These are phyloP conservation scores for Brachypodium distachyon DNA, from an alignment of 202 grass and related monocot species.

Conservation along the genomic window DNA sequence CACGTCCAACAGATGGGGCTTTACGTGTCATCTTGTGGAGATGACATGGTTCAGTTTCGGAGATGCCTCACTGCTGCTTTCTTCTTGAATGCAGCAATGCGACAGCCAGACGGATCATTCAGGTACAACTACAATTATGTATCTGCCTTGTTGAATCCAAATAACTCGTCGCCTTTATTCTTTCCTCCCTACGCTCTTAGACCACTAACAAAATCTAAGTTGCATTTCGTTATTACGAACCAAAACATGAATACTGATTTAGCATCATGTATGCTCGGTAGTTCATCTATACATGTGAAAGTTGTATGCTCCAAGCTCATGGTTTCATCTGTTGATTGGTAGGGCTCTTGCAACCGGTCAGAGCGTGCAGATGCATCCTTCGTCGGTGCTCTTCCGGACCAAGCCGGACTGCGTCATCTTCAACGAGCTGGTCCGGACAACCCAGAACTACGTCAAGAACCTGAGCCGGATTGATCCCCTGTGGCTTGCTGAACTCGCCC, in stretches of 20 bases:
- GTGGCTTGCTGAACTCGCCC: conserved; percentile 81
- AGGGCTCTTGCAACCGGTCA: conserved; percentile 65
- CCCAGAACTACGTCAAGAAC: conserved; percentile 67
- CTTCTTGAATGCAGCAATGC: conserved; percentile 80
- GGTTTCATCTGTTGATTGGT: not conserved
- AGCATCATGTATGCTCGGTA: too few relatives aligned
- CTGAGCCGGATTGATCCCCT: conserved; percentile 69
- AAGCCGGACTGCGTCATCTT: conserved; percentile 78
- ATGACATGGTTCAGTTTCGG: conserved; percentile 68
- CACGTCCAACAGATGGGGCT: conserved; percentile 77
- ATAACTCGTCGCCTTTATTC: not conserved
- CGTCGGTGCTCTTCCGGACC: conserved; percentile 59
- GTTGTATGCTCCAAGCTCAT: not conserved
- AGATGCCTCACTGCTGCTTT: conserved; percentile 76
- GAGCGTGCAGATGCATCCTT: conserved; percentile 79
- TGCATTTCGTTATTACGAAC: not conserved
- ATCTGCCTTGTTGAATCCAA: not conserved
- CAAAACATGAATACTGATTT: not conserved
- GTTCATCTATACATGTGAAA: not conserved
- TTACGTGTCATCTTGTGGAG: conserved; percentile 55
- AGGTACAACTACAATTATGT: conserved; percentile 23
- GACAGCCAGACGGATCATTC: conserved; percentile 75
- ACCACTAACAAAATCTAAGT: too few relatives aligned
- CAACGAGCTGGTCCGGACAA: conserved; percentile 77
- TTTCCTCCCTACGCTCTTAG: too few relatives aligned